phyloP scores from a whole-genome alignment of 1,139 yeast species.

The Suhomyces maxii region DNA sequence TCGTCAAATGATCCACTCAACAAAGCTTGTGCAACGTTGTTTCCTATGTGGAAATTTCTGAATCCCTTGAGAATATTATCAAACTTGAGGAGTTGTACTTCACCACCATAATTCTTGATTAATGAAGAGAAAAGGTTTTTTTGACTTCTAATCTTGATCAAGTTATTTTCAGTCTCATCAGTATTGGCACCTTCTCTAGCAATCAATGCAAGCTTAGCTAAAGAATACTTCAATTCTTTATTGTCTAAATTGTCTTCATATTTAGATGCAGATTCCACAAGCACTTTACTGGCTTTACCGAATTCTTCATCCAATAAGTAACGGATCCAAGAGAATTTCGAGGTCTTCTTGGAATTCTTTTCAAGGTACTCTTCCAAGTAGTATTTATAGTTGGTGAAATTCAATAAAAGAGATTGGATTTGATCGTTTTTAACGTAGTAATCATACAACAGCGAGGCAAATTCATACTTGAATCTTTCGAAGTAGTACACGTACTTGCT shows the following conservation, averaged over 20 bases:
- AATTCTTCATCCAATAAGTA: conserved; percentile 56
- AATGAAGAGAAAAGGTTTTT: conserved; percentile 37
- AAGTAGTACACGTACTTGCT: conserved; percentile 54
- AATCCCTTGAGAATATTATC: conserved; percentile 23
- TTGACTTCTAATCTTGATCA: conserved; percentile 52
- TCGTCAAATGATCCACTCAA: conserved; percentile 34
- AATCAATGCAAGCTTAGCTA: conserved; percentile 61
- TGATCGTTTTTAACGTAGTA: conserved; percentile 57
- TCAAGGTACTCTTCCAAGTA: conserved; percentile 55
- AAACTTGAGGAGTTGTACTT: conserved; percentile 21
- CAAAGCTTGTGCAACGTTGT: conserved; percentile 16
- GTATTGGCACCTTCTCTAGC: conserved; percentile 23
- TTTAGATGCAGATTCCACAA: conserved; percentile 40
- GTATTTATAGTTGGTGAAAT: conserved; percentile 54
- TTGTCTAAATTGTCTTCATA: conserved; percentile 43
- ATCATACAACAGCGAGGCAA: conserved; percentile 66
- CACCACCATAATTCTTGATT: conserved; percentile 23
- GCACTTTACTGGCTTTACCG: conserved; percentile 47
- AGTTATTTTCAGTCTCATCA: conserved; percentile 46
- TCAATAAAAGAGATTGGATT: conserved; percentile 53
- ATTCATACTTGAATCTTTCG: conserved; percentile 61
- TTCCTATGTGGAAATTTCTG: conserved; percentile 21
- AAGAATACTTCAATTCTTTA: conserved; percentile 60
- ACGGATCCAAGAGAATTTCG: conserved; percentile 73
- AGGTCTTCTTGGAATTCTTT: conserved; percentile 47